These are phyloP conservation scores for Anacardium occidentale DNA, from an alignment of 345 rosid genomes.

Conservation along the genomic window DNA sequence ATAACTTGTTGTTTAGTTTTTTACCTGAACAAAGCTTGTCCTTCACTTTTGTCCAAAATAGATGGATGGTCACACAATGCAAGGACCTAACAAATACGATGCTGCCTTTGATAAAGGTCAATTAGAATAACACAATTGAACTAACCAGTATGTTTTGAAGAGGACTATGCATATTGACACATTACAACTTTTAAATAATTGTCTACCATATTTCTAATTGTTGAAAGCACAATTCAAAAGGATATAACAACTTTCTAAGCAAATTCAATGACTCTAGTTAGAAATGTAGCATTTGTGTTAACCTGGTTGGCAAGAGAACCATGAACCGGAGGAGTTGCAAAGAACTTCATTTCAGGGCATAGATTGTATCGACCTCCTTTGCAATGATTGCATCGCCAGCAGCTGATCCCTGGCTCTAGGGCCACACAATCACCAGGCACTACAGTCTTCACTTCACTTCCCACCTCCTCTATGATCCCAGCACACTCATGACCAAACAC, in stretches of 20 bases:
- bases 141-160: too few species aligned
- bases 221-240: background rate
- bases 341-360: slow-evolving; percentile 91
- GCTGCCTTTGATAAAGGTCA: background rate
- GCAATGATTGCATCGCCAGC: slow-evolving; percentile 68
- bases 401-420: slow-evolving; percentile 88
- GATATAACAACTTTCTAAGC: background rate
- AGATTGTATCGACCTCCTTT: slow-evolving; percentile 81
- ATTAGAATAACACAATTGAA: slow-evolving; percentile 1
- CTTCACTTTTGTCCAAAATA: slow-evolving; percentile 79
- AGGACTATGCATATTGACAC: background rate
- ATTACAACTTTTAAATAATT: background rate
- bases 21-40: slow-evolving; percentile 93
- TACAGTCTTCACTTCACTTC: slow-evolving; percentile 64
- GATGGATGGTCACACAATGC: slow-evolving; percentile 88
- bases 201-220: background rate
- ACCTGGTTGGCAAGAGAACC: slow-evolving; percentile 92
- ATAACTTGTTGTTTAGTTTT: slow-evolving; percentile 1
- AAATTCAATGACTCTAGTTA: background rate
- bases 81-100: slow-evolving; percentile 58
- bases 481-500: slow-evolving; percentile 97
- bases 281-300: slow-evolving; percentile 1
- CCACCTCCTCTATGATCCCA: slow-evolving; percentile 84
- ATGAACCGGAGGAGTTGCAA: slow-evolving; percentile 85
- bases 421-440: slow-evolving; percentile 81